Base-by-base conservation (phyloP, 305 asterid genomes). In the Withania somnifera region DNA sequence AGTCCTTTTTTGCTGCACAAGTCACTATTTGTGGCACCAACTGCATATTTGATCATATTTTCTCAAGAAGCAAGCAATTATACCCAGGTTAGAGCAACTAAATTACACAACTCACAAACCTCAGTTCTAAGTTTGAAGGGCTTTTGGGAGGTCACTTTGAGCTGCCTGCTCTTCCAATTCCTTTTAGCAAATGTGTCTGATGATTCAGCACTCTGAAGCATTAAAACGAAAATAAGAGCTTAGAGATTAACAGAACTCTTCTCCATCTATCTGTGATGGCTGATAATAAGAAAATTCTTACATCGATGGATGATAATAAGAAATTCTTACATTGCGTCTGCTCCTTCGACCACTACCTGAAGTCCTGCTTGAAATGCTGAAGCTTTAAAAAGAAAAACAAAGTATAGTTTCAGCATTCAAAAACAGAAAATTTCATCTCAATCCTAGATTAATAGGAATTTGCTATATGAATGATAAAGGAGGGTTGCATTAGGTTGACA, bases 171-270 rank as follows among this genome's bases (percentile, higher is more conserved):
- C 86, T 87, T 92, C 92, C 90, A 79, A 2, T 80, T 87, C 85
- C 93, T 84, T 82, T 91, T 87, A 75, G 86, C 81, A 61, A 84
- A 87, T 54, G 85, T 86, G 82, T 86, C 89, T 20, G 90, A 84
- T 58, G 98, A 92, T 84, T 89, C 97, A 51, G 90, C 84, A 87
- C 98, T 93, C 97, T 94, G 86, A 66, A 86, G 53, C 82, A 69
- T 61, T 28, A 45, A 17, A 86, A 84, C 42, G 64, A 52, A 79
- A 4, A 81, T 81, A 47, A 84, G 69, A 85, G 82, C 77, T 61
- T 52, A 45, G 9, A 63, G 40, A 24, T 45, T 11, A 24, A 71
- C 40, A 71, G 40, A 45, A 22, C 7, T 45, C 58, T 8, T 45
- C 36, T 32, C 57, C 38, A 38, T 38, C 63, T 77, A 24, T 22